Base-by-base conservation (phyloP, 2,329 filamentous ascomycete genomes). In the Xylaria multiplex region DNA sequence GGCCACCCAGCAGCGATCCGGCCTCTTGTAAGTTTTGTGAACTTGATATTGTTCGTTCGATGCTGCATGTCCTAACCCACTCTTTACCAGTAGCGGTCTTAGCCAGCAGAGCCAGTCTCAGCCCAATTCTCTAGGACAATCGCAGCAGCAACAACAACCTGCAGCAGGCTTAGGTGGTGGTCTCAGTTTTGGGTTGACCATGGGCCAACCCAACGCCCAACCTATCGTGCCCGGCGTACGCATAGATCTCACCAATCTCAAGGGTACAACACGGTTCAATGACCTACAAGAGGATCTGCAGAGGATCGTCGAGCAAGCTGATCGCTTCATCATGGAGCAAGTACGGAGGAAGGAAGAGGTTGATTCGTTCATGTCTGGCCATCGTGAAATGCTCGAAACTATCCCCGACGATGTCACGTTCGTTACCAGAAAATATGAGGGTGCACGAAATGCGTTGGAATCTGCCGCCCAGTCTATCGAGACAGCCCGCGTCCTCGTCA, bases 241-340 rank as follows among this genome's bases (percentile, higher is more conserved):
- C 74, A 91, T 97, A 73, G 92, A 96, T 78, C 80, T 92, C 59
- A 87, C 87, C 72, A 92, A 92, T 75, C 83, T 98, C 66, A 89
- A 93, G 59, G 91, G 91, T 16, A 97, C 94, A 0, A 97, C 93
- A 3, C 92, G 96, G 68, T 97, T 96, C 82, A 93, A 93, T 76
- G 95, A 97, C 78, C 89, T 97, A 32, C 88, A 92, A 66, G 91
- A 95, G 71, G 88, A 92, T 35, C 83, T 97, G 16, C 93, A 97
- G 75, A 87, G 89, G 68, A 82, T 93, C 71, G 91, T 99, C 68
- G 88, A 92, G 68, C 81, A 84, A 9, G 88, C 97, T 69, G 95
- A 99, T 79, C 86, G 87, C 64, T 88, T 90, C 70, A 95, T 99
- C 72, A 88, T 93, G 73, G 85, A 86, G 60, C 93, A 96, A 76